A percentile compares a stretch with the other conserved stretches of the same genome.
Conservation (phyloP, 345 rosid species). For the Brassica juncea region DNA sequence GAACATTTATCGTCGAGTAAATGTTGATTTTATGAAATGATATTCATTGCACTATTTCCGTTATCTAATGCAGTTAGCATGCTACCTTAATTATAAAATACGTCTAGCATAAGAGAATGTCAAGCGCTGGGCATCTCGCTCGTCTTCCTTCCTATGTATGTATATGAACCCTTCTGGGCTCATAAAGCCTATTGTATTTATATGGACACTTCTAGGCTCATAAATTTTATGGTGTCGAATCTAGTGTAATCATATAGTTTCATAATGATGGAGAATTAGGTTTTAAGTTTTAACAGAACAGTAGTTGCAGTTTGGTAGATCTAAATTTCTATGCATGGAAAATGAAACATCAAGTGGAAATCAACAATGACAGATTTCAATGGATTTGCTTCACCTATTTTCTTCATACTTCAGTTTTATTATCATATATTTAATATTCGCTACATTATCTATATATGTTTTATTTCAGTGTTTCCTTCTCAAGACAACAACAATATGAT, state of each 20-base stretch:
- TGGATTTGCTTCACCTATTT: neutral
- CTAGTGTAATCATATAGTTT: neutral
- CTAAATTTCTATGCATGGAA: neutral
- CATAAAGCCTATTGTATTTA: too few relatives aligned
- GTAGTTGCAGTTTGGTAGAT: neutral
- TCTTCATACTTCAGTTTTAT: too few relatives aligned
- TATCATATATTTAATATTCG: too few relatives aligned
- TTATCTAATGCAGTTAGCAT: too few relatives aligned
- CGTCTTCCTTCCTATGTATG: too few relatives aligned
- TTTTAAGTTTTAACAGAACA: neutral
- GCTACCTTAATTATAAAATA: too few relatives aligned
- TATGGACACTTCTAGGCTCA: too few relatives aligned
- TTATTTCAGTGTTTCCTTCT: slow-evolving; percentile 49
- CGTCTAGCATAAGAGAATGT: too few relatives aligned
- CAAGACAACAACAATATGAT: slow-evolving; percentile 60
- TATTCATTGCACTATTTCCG: too few relatives aligned
- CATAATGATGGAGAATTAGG: neutral
- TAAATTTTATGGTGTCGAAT: neutral
- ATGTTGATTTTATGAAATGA: too few relatives aligned
- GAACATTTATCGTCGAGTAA: neutral
- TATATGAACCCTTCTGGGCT: too few relatives aligned
- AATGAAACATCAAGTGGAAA: neutral
- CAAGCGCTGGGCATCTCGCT: too few relatives aligned
- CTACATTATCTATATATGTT: neutral
- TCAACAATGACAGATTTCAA: neutral